Percentiles rank a stretch among this genome's conserved stretches.
phyloP scores from a whole-genome alignment of 2,329 filamentous ascomycete genomes.

The Fusarium euwallaceae region DNA sequence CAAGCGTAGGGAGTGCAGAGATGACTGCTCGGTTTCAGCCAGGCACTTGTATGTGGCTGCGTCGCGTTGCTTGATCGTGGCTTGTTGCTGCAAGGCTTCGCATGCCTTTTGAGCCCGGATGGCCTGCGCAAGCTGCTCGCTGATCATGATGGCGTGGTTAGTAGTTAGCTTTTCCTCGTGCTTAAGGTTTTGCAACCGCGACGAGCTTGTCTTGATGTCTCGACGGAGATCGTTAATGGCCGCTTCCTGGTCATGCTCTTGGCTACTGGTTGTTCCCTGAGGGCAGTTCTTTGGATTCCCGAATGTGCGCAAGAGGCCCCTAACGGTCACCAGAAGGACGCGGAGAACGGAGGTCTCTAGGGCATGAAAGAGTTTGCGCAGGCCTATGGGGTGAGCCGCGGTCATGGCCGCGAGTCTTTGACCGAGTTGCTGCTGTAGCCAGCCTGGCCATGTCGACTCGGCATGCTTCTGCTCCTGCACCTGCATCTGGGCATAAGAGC shows the following conservation, averaged over 20 bases:
- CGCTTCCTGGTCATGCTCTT: background rate
- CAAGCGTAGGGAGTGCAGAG: background rate
- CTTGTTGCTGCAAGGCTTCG: slow-evolving; percentile 15
- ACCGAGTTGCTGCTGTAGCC: slow-evolving; percentile 1
- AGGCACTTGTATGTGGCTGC: slow-evolving; percentile 5
- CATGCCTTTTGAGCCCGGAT: background rate
- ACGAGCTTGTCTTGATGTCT: slow-evolving; percentile 5
- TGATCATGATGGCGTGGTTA: background rate
- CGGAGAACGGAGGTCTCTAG: background rate
- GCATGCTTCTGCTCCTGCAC: slow-evolving; percentile 4
- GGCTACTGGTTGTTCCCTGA: background rate
- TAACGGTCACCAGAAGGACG: background rate
- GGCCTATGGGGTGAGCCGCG: background rate
- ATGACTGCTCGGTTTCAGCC: background rate
- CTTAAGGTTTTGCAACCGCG: background rate
- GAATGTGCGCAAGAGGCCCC: background rate
- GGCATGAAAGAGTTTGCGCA: slow-evolving; percentile 2
- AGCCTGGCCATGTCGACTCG: slow-evolving; percentile 11
- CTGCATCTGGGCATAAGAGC: background rate
- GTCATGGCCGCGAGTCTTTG: background rate
- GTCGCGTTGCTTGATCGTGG: slow-evolving; percentile 10
- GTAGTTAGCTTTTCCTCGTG: background rate
- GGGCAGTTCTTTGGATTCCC: background rate
- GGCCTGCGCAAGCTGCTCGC: slow-evolving; percentile 1
- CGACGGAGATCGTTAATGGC: slow-evolving; percentile 4